These are phyloP conservation scores for Globisporangium parvum DNA, from an alignment of 352 stramenopile species.

Conservation along the genomic window DNA sequence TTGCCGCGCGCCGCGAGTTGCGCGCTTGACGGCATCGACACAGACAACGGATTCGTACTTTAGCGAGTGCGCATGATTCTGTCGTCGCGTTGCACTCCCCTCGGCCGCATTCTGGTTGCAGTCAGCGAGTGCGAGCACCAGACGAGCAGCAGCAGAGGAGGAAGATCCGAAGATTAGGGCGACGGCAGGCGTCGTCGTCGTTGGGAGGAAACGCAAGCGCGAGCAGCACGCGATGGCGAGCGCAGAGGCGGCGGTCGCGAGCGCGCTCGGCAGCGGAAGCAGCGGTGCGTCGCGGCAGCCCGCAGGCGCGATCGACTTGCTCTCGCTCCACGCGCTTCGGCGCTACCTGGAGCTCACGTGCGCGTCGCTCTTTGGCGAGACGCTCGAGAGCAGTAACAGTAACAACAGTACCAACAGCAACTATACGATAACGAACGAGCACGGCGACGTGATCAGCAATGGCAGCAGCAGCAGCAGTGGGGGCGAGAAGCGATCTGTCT, in stretches of 20 bases:
- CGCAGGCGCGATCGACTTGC: slow-evolving; percentile 26
- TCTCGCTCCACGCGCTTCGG: slow-evolving; percentile 39
- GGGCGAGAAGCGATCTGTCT: slow-evolving; percentile 8
- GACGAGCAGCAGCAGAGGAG: not conserved
- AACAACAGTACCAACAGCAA: slow-evolving; percentile 1
- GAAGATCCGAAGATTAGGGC: slow-evolving; percentile 14
- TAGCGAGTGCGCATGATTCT: too few species aligned
- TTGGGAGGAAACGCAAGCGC: slow-evolving; percentile 14
- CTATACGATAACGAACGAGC: not conserved
- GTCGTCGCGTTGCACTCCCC: too few species aligned
- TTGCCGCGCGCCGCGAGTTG: too few species aligned
- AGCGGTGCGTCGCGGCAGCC: slow-evolving; percentile 16
- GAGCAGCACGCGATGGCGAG: slow-evolving; percentile 11
- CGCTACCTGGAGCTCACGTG: slow-evolving; percentile 62
- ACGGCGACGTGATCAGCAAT: not conserved
- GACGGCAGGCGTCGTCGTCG: slow-evolving; percentile 1
- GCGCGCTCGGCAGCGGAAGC: slow-evolving; percentile 10
- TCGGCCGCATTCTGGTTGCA: too few species aligned
- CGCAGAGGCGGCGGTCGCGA: slow-evolving; percentile 5
- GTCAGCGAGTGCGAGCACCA: too few species aligned
- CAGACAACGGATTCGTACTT: too few species aligned
- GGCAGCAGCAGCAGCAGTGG: not conserved
- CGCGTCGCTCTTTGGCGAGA: slow-evolving; percentile 59
- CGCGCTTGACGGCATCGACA: too few species aligned
- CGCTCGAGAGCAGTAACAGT: slow-evolving; percentile 16